Base-by-base conservation (phyloP, 345 rosid genomes). In the Lepidium aucheri region DNA sequence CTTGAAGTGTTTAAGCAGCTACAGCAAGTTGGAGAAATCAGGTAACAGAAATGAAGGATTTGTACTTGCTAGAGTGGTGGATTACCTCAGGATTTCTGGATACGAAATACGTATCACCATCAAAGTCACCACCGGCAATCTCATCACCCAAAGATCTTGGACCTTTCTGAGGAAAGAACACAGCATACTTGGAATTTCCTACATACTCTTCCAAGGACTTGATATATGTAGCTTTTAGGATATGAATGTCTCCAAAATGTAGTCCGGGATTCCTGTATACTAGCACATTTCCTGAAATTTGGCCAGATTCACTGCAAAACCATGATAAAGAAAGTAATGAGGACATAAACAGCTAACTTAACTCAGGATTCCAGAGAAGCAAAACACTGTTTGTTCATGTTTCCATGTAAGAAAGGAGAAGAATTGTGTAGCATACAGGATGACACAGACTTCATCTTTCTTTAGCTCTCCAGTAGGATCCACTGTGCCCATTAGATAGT, bases 221-320 rank as follows among this genome's bases (percentile, higher is more conserved):
- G 53, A 86, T 82, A 67, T 84, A 86, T 15, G 47, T 85, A 28
- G 97, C 97, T 33, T 72, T 81, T 0, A 89, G 60, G 0, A 87
- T 36, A 68, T 87, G 98, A 64, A 89, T 70, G 78, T 92, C 98
- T 36, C 98, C 97, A 18, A 89, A 82, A 73, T 92, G 97, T 35
- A 83, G 6, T 44, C 98, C 98, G 35, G 97, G 97, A 68, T 89
- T 74, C 8, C 90, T 77, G 60, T 85, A 92, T 49, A 92, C 98
- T 54, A 92, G 47, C 4, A 92, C 95, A 44, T 81, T 64, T 38
- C 96, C 98, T 2, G 91, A 87, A 51, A 89, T 63, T 39, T 83
- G 98, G 1, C 96, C 96, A 56, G 69, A 14, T 6, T 83, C 87
- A 5, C 98, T 92, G 53, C 50, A 75, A 53, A 44, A 51, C 35